These are phyloP conservation scores for Neurospora sp. DNA, from an alignment of 495 filamentous ascomycete genomes.

Conservation along the genomic window DNA sequence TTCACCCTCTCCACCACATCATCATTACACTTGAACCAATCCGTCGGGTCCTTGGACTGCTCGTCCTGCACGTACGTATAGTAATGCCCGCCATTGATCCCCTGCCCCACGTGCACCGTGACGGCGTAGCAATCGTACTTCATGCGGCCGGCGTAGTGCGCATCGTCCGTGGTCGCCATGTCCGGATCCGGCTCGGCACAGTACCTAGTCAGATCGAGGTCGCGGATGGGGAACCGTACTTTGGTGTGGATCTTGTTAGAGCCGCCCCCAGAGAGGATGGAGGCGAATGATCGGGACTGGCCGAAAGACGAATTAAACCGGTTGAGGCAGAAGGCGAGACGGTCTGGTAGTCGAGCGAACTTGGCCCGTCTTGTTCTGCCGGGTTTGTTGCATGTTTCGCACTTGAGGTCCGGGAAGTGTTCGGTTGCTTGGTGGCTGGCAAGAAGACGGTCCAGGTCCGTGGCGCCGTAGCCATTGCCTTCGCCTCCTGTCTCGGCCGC, in stretches of 20 bases:
- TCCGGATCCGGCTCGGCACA: constrained; percentile 13
- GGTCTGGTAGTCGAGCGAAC: constrained; percentile 26
- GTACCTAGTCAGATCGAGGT: constrained; percentile 27
- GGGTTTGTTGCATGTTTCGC: constrained; percentile 23
- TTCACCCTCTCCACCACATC: constrained; percentile 13
- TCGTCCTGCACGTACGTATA: constrained; percentile 26
- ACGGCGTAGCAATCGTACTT: constrained; percentile 38
- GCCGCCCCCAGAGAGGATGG: neutral
- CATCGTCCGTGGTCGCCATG: constrained; percentile 3
- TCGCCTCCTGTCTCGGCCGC: neutral
- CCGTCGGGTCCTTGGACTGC: constrained; percentile 10
- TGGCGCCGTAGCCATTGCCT: constrained; percentile 2
- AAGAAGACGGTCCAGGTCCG: constrained; percentile 13
- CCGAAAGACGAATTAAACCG: constrained; percentile 15
- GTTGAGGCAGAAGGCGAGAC: constrained; percentile 20
- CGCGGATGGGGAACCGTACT: constrained; percentile 25
- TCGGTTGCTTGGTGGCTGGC: constrained; percentile 6
- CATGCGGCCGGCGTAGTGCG: constrained; percentile 16
- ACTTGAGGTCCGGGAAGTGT: constrained; percentile 7
- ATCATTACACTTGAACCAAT: constrained; percentile 30
- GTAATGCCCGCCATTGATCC: constrained; percentile 33
- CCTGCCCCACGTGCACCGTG: constrained; percentile 23
- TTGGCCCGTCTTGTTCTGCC: constrained; percentile 16
- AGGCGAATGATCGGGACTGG: neutral
- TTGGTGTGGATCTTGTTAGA: constrained; percentile 15